Base-by-base conservation (phyloP, 2,329 filamentous ascomycete species). In the Talaromyces albobiverticillius region DNA sequence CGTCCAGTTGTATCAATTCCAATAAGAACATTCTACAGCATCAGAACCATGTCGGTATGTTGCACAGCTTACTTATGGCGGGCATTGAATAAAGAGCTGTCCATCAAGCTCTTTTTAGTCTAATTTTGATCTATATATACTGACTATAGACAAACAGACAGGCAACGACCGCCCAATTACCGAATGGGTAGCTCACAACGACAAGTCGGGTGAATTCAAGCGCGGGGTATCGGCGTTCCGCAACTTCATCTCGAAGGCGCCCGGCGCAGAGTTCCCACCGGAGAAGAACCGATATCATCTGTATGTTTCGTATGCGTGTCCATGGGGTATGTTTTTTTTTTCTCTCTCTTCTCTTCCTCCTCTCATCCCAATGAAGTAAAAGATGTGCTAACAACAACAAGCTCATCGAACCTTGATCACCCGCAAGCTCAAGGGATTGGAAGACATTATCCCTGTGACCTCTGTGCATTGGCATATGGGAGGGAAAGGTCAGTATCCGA, bases 251-350 rank as follows among this genome's bases (percentile, higher is more conserved):
- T 90, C 88, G 29, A 82, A 80, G 59, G 83, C 89, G 62, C 73
- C 83, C 1, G 86, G 82, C 40, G 87, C 89, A 4, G 75, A 86
- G 70, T 96, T 91, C 63, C 88, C 90, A 4, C 82, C 90, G 1
- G 93, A 97, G 75, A 90, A 89, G 74, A 90, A 82, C 51, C 82
- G 94, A 53, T 99, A 99, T 71, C 94, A 99, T 74, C 84, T 99
- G 63, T 99, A 93, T 69, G 87, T 96, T 61, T 93, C 88, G 65
- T 96, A 95, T 73, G 92, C 92, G 6, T 96, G 92, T 72, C 92
- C 92, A 3, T 96, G 92, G 92, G 86, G 79, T 81, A 65, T 55
- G 73, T 68, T 26, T 10, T 65, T 32, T n/a, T 3, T 29, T 11
- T 46, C 10, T 45, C 45, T 42, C 29, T 42, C n/a, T 26, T 41